Base-by-base conservation (phyloP, 164 flowering plant genomes). In the Vitis rotundifolia region DNA sequence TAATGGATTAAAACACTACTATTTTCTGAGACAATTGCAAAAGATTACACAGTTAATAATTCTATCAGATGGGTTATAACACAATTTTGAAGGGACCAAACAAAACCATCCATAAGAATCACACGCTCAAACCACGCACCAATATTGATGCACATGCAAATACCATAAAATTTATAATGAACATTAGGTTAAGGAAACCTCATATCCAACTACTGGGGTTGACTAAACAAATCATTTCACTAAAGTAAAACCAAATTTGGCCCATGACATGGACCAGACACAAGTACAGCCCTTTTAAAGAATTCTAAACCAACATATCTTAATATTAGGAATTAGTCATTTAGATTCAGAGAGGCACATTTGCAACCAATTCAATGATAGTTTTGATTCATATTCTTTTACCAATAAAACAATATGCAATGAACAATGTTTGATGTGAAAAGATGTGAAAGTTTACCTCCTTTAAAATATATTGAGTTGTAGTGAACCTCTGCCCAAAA, bases 401-500 rank as follows among this genome's bases (percentile, higher is more conserved):
- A 31, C 11, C 50, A 73, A 13, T 64, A n/a, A 52, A 51, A 16
- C 54, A 51, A 22, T 31, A 13, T 12, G 16, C 8, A 49, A 48
- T 9, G 19, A 62, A 37, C 11, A 55, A 67, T 11, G 8, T 54
- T 12, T 11, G 61, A n/a, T n/a, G 63, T 22, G 26, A 50, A 37
- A 66, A 31, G 44, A 22, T 49, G 56, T 14, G 8, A 37, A 0
- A 66, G 51, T 59, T 53, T 79, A 85, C 88, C 88, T 78, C 78
- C 88, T 67, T 61, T 64, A 1, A 80, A 81, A 67, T 76, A 80
- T 47, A 84, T 80, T 37, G 86, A 83, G 63, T 83, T 83, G 64
- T 83, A 83, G 55, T 83, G 86, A 66, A 83, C 86, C 70, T 84
- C 87, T 8, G 87, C 87, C 87, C 87, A 84, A 56, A 84, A 84